phyloP scores from a whole-genome alignment of 805 yeast genomes.

The Candida silvicultrix region DNA sequence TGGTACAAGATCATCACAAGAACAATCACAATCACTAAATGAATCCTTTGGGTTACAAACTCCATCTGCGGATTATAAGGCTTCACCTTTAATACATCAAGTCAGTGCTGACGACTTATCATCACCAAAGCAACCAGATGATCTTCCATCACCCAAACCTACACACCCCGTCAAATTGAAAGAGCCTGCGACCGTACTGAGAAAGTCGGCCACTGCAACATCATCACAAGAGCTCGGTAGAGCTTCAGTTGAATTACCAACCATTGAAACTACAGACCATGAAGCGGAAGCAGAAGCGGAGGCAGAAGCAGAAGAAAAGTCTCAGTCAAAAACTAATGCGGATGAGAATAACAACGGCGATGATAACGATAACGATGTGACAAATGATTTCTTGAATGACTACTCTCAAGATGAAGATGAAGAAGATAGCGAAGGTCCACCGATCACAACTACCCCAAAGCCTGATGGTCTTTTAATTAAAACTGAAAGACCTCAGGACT shows the following conservation, averaged over 20 bases:
- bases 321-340: too few species aligned
- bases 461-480: slow-evolving; percentile 7
- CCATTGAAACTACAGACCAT: background rate
- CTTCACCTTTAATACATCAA: slow-evolving; percentile 14
- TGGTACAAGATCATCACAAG: slow-evolving; percentile 2
- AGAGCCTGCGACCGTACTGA: background rate
- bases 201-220: background rate
- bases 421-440: slow-evolving; percentile 5
- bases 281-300: background rate
- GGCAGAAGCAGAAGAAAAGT: background rate
- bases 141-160: background rate
- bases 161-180: background rate
- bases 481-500: slow-evolving; percentile 13
- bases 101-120: background rate
- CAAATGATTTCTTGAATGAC: slow-evolving; percentile 10
- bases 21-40: slow-evolving; percentile 4
- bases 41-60: slow-evolving; percentile 3
- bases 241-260: background rate
- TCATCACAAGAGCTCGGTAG: background rate
- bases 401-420: slow-evolving; percentile 12
- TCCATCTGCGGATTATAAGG: slow-evolving; percentile 5
- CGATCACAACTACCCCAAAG: background rate
- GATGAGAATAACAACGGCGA: too few species aligned
- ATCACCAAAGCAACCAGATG: background rate
- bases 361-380: slow-evolving; percentile 1